Conservation (phyloP, 2,329 filamentous ascomycete genomes). For the Fusarium chuoi region DNA sequence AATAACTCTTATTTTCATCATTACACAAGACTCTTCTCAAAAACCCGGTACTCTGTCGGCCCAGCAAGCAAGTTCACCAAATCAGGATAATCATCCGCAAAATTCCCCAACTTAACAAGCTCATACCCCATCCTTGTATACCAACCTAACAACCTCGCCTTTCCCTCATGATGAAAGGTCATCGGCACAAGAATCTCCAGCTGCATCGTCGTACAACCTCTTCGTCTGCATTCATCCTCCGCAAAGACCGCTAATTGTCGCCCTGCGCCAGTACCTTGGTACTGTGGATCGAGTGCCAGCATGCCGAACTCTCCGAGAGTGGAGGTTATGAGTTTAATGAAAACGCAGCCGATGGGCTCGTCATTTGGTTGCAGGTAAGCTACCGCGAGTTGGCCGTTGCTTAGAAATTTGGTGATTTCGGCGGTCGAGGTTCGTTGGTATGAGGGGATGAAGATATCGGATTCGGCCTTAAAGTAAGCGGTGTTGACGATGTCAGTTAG, state of each 20-base stretch:
- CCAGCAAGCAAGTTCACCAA: constrained; percentile 41
- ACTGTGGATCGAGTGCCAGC: constrained; percentile 40
- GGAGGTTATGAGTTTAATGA: constrained; percentile 35
- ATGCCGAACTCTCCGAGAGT: constrained; percentile 44
- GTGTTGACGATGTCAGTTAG: constrained; percentile 43
- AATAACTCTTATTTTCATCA: accelerated
- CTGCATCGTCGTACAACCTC: constrained; percentile 45
- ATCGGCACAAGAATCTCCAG: constrained; percentile 45
- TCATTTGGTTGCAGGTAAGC: constrained; percentile 18
- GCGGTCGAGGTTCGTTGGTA: constrained; percentile 41
- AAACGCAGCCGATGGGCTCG: constrained; percentile 43
- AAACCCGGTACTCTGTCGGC: constrained; percentile 44
- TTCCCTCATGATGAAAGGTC: constrained; percentile 41
- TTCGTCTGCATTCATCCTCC: constrained; percentile 40
- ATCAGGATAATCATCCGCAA: constrained; percentile 44
- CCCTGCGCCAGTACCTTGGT: constrained; percentile 42
- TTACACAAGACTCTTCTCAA: constrained; percentile 40
- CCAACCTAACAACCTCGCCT: constrained; percentile 44
- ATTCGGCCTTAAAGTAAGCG: constrained; percentile 42
- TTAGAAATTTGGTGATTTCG: constrained; percentile 39
- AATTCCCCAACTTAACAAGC: constrained; percentile 41
- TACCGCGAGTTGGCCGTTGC: constrained; percentile 39
- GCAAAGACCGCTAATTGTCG: constrained; percentile 42
- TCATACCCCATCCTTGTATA: constrained; percentile 45
- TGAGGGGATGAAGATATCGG: constrained; percentile 40